Evolutionary conservation across 2,329 filamentous ascomycete genomes (phyloP).

Genomic region (Botrytis medusae): DNA sequence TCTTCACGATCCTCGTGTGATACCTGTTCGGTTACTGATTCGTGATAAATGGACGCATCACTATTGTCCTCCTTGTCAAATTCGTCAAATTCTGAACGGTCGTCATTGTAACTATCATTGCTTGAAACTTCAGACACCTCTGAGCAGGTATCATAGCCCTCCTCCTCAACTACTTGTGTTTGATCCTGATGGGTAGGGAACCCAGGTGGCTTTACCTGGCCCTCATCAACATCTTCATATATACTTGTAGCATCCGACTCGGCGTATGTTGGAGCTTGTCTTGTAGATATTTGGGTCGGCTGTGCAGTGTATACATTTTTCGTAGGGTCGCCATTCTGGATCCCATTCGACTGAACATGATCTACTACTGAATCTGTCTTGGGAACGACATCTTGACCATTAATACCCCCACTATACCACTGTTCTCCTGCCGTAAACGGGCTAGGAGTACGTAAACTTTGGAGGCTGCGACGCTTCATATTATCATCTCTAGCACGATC

Average conservation of each 20-base stretch:
- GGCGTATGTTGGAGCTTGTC: constrained; percentile 27
- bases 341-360: constrained; percentile 32
- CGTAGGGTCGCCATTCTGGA: constrained; percentile 3
- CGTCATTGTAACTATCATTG: constrained; percentile 42
- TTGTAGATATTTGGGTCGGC: constrained; percentile 2
- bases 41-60: constrained; percentile 63
- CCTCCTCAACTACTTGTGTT: constrained; percentile 28
- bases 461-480: constrained; percentile 60
- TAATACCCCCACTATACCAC: constrained; percentile 37
- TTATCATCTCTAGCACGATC: constrained; percentile 64
- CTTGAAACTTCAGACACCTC: constrained; percentile 10
- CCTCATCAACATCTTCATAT: constrained; percentile 37
- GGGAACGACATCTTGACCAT: constrained; percentile 30
- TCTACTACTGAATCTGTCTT: constrained; percentile 35
- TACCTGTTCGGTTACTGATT: constrained; percentile 57
- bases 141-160: constrained; percentile 30
- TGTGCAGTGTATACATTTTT: constrained; percentile 9
- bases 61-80: constrained; percentile 58
- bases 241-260: constrained; percentile 35
- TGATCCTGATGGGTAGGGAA: neutral
- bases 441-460: constrained; percentile 60
- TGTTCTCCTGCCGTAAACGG: constrained; percentile 41
- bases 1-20: constrained; percentile 93
- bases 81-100: constrained; percentile 39
- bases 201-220: constrained; percentile 9